Percentiles rank a stretch among this genome's conserved stretches.
These are phyloP conservation scores for Croton setiger DNA, from an alignment of 441 rosid species.

Conservation along the genomic window DNA sequence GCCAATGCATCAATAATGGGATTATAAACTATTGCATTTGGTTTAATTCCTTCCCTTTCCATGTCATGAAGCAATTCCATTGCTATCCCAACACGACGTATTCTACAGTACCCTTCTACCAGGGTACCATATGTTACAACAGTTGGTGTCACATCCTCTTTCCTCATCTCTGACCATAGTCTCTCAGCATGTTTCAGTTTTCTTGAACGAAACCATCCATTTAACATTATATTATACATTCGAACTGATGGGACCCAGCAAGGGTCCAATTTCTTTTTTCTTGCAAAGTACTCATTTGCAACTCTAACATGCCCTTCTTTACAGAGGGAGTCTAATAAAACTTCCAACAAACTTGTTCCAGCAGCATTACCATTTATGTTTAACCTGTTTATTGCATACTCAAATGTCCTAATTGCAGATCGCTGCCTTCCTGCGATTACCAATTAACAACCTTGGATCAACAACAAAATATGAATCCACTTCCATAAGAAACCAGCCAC, in stretches of 20 bases:
- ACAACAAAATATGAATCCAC: background rate
- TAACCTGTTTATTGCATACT: constrained; percentile 47
- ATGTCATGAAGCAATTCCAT: constrained; percentile 60
- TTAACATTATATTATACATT: constrained; percentile 59
- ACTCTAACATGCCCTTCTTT: constrained; percentile 69
- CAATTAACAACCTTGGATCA: constrained; percentile 1
- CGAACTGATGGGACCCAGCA: constrained; percentile 55
- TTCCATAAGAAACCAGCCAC: constrained; percentile 9
- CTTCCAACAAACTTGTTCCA: constrained; percentile 46
- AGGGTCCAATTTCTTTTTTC: constrained; percentile 29
- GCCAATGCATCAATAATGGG: constrained; percentile 78
- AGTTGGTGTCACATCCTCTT: constrained; percentile 45
- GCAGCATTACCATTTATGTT: constrained; percentile 26
- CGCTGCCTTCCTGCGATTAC: constrained; percentile 49
- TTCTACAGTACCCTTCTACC: constrained; percentile 73
- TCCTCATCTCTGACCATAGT: constrained; percentile 64
- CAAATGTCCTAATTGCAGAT: constrained; percentile 59
- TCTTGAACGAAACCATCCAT: constrained; percentile 79
- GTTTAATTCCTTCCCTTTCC: constrained; percentile 61
- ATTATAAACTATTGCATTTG: constrained; percentile 57
- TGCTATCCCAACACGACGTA: constrained; percentile 62
- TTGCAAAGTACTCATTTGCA: constrained; percentile 47
- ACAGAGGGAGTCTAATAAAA: constrained; percentile 77
- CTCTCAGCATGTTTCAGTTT: constrained; percentile 66
- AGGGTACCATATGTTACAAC: constrained; percentile 80